Base-by-base conservation (phyloP, 331 rosid genomes). In the Pyracantha coccinea region DNA sequence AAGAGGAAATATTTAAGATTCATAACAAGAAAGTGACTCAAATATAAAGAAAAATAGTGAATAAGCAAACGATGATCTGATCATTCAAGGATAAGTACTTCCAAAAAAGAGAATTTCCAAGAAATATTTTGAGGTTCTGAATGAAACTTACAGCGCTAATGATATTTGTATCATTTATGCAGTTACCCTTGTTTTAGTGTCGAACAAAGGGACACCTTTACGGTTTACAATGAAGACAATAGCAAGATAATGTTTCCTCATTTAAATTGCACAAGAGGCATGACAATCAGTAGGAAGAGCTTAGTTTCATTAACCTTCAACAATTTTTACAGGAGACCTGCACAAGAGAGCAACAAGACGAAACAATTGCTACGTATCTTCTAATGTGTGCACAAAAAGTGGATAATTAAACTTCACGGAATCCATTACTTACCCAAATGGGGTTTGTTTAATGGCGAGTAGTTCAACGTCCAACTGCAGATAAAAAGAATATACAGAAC, bases 361-460 rank as follows among this genome's bases (percentile, higher is more conserved):
- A 75, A 73, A 75, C 69, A 79, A 67, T 17, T 58, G 33, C 64
- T 21, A 35, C 47, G 8, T 74, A 73, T 54, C 66, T 12, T 53
- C 61, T 15, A 67, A 45, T 64, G 52, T 61, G 65, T 32, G 60
- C 55, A 54, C 29, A 5, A 9, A 45, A 44, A 32, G 60, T 50
- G n/a, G 69, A 54, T 28, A 14, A 44, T 21, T 52, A 70, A 21
- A 44, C 14, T 68, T 68, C 45, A 52, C 32, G 61, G 53, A 32
- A 66, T 33, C 68, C 55, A 71, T 73, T 81, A 68, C 91, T 86
- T 87, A 91, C 99, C 99, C 99, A 76, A 90, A 92, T 76, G 99
- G 96, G 58, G 83, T 94, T 82, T 91, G 99, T 75, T 94, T 94
- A 85, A 90, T 94, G 70, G 99, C 33, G 62, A 94, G 91, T 66